phyloP scores from a whole-genome alignment of 495 filamentous ascomycete genomes.

The Neurospora cerealis region DNA sequence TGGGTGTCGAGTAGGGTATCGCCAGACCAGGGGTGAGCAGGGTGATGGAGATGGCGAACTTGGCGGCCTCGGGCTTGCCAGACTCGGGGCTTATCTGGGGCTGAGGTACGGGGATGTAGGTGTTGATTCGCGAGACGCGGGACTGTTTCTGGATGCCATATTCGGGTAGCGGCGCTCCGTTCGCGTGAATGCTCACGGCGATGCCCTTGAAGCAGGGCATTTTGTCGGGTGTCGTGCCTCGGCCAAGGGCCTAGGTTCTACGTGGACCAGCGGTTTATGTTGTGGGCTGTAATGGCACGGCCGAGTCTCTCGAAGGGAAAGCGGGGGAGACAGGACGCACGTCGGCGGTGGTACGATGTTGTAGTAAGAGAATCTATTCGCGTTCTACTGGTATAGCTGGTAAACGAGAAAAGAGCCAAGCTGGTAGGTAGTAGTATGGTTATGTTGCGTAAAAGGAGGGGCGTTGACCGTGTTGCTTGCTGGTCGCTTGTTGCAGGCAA shows the following conservation, averaged over 20 bases:
- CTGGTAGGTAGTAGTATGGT: not conserved
- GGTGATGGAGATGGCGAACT: constrained; percentile 94
- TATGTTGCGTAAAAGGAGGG: not conserved
- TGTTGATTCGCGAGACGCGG: constrained; percentile 81
- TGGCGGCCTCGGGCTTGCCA: constrained; percentile 75
- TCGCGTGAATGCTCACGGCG: constrained; percentile 90
- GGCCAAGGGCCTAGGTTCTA: not conserved
- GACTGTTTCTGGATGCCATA: constrained; percentile 92
- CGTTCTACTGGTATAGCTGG: not conserved
- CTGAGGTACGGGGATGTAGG: constrained; percentile 90
- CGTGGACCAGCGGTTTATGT: not conserved
- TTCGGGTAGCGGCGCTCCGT: constrained; percentile 78
- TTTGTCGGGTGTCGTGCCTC: constrained; percentile 7
- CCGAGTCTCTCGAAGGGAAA: not conserved
- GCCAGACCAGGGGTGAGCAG: constrained; percentile 79
- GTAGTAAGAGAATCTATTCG: not conserved
- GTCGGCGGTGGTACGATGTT: not conserved
- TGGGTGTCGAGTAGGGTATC: constrained; percentile 82
- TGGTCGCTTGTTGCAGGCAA: not conserved
- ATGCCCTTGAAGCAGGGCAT: constrained; percentile 99
- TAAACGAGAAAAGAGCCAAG: not conserved
- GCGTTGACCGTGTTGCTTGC: not conserved
- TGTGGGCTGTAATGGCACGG: not conserved
- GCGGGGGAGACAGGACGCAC: not conserved
- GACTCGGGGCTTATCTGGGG: constrained; percentile 62